Percentiles rank a stretch among this genome's conserved stretches.
Evolutionary conservation across 164 flowering plant species (phyloP).

Genomic region (Umbilicus rupestris): DNA sequence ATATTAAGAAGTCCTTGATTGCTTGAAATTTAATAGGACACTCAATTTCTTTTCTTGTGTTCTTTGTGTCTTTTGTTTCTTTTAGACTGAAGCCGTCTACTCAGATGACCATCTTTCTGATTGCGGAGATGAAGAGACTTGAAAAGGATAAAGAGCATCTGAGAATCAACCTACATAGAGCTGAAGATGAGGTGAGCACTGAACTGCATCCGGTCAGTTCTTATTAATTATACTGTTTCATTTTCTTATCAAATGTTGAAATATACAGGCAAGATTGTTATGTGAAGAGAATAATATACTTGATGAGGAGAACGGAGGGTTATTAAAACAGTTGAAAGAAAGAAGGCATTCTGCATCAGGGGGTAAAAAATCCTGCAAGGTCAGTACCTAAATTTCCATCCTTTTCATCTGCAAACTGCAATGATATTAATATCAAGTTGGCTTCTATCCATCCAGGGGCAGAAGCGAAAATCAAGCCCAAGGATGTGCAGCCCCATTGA

Average conservation of each 20-base stretch:
- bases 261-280: conserved; percentile 44
- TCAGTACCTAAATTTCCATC: conserved; percentile 18
- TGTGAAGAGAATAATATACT: conserved; percentile 49
- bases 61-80: conserved; percentile 6
- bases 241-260: neutral
- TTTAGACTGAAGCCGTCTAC: conserved; percentile 54
- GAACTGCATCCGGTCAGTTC: neutral
- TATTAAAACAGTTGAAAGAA: conserved; percentile 41
- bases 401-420: neutral
- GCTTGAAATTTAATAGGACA: too few species aligned
- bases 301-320: conserved; percentile 58
- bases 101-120: conserved; percentile 37
- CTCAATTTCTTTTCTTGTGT: neutral
- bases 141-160: conserved; percentile 55
- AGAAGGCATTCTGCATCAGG: conserved; percentile 34
- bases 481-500: conserved; percentile 34
- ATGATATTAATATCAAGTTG: neutral
- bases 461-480: conserved; percentile 61
- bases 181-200: conserved; percentile 69
- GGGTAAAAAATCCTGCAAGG: conserved; percentile 48
- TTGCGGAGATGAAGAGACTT: conserved; percentile 34
- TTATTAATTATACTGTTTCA: neutral
- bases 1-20: neutral
- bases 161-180: conserved; percentile 46
- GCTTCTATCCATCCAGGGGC: conserved; percentile 34